Evolutionary conservation across 768 basidiomycete species (phyloP).

Genomic region (Rhizopogon rudus): DNA sequence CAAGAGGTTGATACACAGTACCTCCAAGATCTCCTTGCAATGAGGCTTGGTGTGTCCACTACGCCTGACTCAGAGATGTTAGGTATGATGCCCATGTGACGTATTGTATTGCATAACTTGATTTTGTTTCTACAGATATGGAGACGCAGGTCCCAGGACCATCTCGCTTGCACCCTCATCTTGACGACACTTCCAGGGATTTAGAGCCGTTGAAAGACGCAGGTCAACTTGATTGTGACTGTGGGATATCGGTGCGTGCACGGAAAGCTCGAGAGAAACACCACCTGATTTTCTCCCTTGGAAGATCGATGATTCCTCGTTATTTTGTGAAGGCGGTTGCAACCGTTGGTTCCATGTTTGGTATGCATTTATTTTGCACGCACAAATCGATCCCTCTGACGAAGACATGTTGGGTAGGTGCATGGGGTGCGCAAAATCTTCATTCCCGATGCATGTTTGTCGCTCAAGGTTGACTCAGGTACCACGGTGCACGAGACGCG

Average conservation of each 20-base stretch:
- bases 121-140: conserved; percentile 18
- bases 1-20: conserved; percentile 36
- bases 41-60: conserved; percentile 4
- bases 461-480: conserved; percentile 33
- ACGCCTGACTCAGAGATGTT: conserved; percentile 43
- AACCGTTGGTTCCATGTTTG: conserved; percentile 73
- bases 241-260: conserved; percentile 49
- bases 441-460: background rate
- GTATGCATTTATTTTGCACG: conserved; percentile 33
- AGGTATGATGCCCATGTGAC: conserved; percentile 23
- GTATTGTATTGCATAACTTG: background rate
- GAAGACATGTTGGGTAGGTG: conserved; percentile 21
- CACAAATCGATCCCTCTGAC: background rate
- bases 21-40: conserved; percentile 26
- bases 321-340: conserved; percentile 72
- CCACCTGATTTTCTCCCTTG: background rate
- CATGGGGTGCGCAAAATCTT: conserved; percentile 28
- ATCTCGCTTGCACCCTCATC: background rate
- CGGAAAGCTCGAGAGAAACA: background rate
- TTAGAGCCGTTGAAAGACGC: conserved; percentile 22
- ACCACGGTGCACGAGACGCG: conserved; percentile 52
- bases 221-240: conserved; percentile 59
- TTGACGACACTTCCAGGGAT: conserved; percentile 7
- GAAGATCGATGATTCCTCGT: conserved; percentile 52
- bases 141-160: conserved; percentile 25